Percentiles rank a stretch among this genome's conserved stretches.
Evolutionary conservation across 805 yeast species (phyloP).

Genomic region (Nakazawaea ernobii): DNA sequence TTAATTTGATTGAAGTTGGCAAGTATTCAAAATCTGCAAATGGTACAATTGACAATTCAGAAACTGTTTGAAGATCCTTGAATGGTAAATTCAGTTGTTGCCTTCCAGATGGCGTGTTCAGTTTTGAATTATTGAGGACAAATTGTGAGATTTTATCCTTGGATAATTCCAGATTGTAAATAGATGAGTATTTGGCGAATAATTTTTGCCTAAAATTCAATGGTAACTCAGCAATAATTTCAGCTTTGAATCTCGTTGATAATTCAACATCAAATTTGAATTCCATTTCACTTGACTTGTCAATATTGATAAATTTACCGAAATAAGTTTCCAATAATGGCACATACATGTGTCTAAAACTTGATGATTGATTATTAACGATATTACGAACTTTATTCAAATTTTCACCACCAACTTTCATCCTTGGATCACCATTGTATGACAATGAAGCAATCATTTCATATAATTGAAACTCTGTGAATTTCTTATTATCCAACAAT

Average conservation of each 20-base stretch:
- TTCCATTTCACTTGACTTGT: slow-evolving; percentile 17
- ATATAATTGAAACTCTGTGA: slow-evolving; percentile 56
- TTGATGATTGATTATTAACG: slow-evolving; percentile 65
- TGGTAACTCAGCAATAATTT: slow-evolving; percentile 47
- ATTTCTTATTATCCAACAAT: slow-evolving; percentile 33
- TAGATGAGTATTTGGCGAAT: slow-evolving; percentile 20
- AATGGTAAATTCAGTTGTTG: slow-evolving; percentile 15
- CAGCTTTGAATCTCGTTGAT: slow-evolving; percentile 29
- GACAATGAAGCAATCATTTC: slow-evolving; percentile 74
- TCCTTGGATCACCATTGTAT: slow-evolving; percentile 86
- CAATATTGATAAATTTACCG: slow-evolving; percentile 21
- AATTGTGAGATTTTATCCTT: slow-evolving; percentile 25
- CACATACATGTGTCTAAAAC: slow-evolving; percentile 68
- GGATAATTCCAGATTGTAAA: slow-evolving; percentile 19
- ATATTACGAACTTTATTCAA: slow-evolving; percentile 85
- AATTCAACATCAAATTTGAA: slow-evolving; percentile 23
- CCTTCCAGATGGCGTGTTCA: slow-evolving; percentile 5
- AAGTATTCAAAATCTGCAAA: slow-evolving; percentile 28
- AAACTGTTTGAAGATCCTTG: slow-evolving; percentile 20
- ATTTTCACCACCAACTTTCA: slow-evolving; percentile 83
- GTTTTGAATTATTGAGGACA: slow-evolving; percentile 12
- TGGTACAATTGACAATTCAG: slow-evolving; percentile 19
- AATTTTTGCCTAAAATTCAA: slow-evolving; percentile 37
- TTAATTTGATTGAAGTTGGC: slow-evolving; percentile 19
- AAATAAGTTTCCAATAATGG: slow-evolving; percentile 50